Evolutionary conservation across 2,329 filamentous ascomycete genomes (phyloP).

Genomic region (Trichoderma pleuroti): DNA sequence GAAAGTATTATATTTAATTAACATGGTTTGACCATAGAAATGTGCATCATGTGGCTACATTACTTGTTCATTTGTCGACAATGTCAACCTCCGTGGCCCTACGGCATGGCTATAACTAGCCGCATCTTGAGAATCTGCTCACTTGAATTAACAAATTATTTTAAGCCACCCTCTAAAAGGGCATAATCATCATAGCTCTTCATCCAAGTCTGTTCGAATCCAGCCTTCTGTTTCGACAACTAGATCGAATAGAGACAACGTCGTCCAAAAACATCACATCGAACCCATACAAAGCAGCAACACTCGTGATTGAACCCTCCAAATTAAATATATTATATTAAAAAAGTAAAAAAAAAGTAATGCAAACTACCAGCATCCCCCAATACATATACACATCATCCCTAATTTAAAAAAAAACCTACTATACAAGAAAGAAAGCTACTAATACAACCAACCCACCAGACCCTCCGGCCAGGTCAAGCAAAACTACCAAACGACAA

Average conservation of each 20-base stretch:
- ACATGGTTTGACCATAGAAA: neutral
- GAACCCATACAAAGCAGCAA: neutral
- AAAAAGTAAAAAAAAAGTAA: neutral
- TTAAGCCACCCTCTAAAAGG: neutral
- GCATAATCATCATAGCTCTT: neutral
- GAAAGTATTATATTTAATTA: neutral
- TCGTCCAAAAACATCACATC: neutral
- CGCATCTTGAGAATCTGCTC: neutral
- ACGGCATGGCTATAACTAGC: neutral
- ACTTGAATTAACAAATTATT: neutral
- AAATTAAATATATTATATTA: neutral
- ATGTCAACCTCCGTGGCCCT: neutral
- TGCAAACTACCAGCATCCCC: neutral
- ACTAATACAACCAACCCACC: conserved; percentile 13
- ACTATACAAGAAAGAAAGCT: neutral
- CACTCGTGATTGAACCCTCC: neutral
- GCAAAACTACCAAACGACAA: conserved; percentile 4
- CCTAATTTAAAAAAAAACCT: neutral
- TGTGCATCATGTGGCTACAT: neutral
- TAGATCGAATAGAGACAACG: neutral
- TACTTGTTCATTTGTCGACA: neutral
- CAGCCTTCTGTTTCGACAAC: neutral
- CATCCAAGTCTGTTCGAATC: neutral
- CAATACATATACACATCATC: neutral
- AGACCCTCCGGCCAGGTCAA: neutral